Conservation (phyloP, 75 land plant genomes). For the Cunninghamia lanceolata region DNA sequence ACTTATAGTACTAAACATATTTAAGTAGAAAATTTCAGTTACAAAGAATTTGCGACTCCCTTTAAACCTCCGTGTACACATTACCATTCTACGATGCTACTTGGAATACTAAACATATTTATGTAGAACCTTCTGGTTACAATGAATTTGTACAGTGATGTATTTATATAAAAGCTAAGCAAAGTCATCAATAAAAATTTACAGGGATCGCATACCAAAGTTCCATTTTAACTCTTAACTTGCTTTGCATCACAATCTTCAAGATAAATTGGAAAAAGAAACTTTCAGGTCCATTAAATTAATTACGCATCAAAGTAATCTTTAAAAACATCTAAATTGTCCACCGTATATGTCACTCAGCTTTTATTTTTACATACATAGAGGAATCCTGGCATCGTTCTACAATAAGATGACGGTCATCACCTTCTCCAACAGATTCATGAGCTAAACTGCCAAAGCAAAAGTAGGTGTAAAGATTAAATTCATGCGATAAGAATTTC, state of each 20-base stretch:
- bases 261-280: neutral
- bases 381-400: slow-evolving; percentile 73
- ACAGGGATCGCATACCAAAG: neutral
- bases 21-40: neutral
- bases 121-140: no score
- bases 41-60: neutral
- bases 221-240: neutral
- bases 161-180: neutral
- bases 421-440: slow-evolving; percentile 94
- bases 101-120: no score
- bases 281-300: neutral
- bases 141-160: neutral
- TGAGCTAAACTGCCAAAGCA: slow-evolving; percentile 68
- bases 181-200: neutral
- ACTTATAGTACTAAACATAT: no score
- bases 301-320: neutral
- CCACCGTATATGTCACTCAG: neutral
- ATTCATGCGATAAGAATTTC: neutral
- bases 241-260: neutral
- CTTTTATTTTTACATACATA: slow-evolving; percentile 59
- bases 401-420: slow-evolving; percentile 68
- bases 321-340: neutral
- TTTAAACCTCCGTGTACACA: neutral
- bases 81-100: neutral
- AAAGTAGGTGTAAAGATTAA: neutral